These are phyloP conservation scores for Kregervanrija pseudodelftensis DNA, from an alignment of 805 yeast species.

Conservation along the genomic window DNA sequence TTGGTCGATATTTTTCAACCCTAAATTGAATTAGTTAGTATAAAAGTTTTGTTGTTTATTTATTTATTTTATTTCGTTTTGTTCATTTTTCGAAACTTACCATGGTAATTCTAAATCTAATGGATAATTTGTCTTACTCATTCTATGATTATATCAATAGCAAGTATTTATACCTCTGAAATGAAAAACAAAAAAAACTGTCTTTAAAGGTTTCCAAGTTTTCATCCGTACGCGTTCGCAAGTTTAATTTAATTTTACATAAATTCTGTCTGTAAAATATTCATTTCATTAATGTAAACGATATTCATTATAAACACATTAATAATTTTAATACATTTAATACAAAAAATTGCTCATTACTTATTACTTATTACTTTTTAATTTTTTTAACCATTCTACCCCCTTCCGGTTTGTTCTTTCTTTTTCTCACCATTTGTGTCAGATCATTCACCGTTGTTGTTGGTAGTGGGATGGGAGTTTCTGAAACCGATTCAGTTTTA, in stretches of 20 bases:
- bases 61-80: constrained; percentile 1
- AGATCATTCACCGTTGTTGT: constrained; percentile 48
- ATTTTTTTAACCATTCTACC: background rate
- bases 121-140: constrained; percentile 18
- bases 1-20: constrained; percentile 97
- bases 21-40: no score
- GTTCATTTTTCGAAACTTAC: background rate
- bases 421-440: constrained; percentile 55
- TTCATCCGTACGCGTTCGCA: no score
- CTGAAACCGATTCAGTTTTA: constrained; percentile 15
- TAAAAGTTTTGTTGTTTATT: constrained; percentile 21
- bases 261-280: no score
- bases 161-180: no score
- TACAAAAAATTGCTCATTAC: no score
- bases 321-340: no score
- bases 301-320: no score
- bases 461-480: background rate
- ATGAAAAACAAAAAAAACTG: no score
- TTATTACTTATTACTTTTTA: no score
- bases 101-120: constrained; percentile 28
- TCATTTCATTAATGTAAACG: no score
- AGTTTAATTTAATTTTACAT: no score
- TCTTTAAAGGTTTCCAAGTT: no score
- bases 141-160: background rate
- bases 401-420: constrained; percentile 15